phyloP scores from a whole-genome alignment of 345 rosid genomes.

The Populus nigra region DNA sequence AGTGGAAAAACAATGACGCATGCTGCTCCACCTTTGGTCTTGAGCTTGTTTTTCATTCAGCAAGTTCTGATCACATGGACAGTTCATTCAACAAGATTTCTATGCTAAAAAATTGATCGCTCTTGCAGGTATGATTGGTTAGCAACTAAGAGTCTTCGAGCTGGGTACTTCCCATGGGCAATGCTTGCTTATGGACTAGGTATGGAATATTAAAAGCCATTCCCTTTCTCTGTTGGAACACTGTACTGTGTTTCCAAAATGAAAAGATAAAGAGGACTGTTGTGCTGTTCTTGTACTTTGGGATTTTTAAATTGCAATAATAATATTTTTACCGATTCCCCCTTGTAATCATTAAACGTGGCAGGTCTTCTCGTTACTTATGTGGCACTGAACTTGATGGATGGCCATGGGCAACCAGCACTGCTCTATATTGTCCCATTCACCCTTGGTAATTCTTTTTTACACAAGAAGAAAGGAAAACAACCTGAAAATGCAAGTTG shows the following conservation, averaged over 20 bases:
- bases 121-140: slow-evolving; percentile 81
- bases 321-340: neutral
- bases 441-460: slow-evolving; percentile 64
- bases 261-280: neutral
- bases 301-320: neutral
- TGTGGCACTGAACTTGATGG: slow-evolving; percentile 92
- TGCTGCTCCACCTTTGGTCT: neutral
- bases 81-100: neutral
- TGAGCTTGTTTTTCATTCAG: neutral
- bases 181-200: slow-evolving; percentile 93
- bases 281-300: neutral
- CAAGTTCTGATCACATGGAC: neutral
- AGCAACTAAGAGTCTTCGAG: slow-evolving; percentile 74
- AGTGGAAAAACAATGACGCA: neutral
- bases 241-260: neutral
- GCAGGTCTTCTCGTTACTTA: slow-evolving; percentile 91
- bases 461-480: neutral
- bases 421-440: slow-evolving; percentile 94
- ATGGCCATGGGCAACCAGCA: slow-evolving; percentile 98
- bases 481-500: neutral
- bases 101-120: neutral
- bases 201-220: slow-evolving; percentile 26
- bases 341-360: neutral
- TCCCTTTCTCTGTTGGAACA: slow-evolving; percentile 1
- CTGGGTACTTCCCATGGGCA: slow-evolving; percentile 95